Base-by-base conservation (phyloP, 139 green algal genomes). In the Tetradesmus lagerheimii region DNA sequence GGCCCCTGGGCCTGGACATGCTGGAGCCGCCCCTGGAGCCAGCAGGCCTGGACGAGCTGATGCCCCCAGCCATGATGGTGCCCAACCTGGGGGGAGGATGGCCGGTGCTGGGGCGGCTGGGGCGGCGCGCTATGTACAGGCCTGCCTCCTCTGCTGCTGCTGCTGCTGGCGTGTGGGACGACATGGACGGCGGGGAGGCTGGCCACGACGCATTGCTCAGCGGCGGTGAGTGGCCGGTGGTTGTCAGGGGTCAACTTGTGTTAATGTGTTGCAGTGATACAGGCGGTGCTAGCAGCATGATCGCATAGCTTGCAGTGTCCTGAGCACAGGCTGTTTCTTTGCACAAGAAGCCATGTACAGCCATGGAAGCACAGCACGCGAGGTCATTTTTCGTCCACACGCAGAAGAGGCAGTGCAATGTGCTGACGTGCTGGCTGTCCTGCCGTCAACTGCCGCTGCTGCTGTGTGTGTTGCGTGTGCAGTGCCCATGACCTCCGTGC, bases 1-100 rank as follows among this genome's bases (percentile, higher is more conserved):
- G 66, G 27, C 37, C 75, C 18, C 75, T n/a, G 89, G 47, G 47
- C 47, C 37, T 53, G 75, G 75, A 82, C 75, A 34, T 31, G 27
- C 15, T 82, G 75, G 81, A 86, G 23, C 16, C 31, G 4, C 6
- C 41, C 1, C 20, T 67, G 57, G 57, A 38, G 41, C 79, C 79
- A 29, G 79, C 25, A 14, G 79, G 53, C 27, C 9, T 77, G 50
- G 83, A 88, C 29, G 64, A 87, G 71, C 79, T 92, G n/a, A n/a
- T n/a, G 67, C 85, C 80, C 4, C 77, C 86, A 34, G 85, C 81
- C 57, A 47, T 90, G 79, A 84, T 85, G 79, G 89, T 92, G 84
- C 90, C 85, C 57, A 57, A 38, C 50, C n/a, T 37, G 23, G 57
- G 38, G 37, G 53, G 57, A n/a, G n/a, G n/a, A n/a, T n/a, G n/a